A percentile compares a stretch with the other conserved stretches of the same genome.
Conservation (phyloP, 176 grass and related monocot genomes). For the Musa acuminata region DNA sequence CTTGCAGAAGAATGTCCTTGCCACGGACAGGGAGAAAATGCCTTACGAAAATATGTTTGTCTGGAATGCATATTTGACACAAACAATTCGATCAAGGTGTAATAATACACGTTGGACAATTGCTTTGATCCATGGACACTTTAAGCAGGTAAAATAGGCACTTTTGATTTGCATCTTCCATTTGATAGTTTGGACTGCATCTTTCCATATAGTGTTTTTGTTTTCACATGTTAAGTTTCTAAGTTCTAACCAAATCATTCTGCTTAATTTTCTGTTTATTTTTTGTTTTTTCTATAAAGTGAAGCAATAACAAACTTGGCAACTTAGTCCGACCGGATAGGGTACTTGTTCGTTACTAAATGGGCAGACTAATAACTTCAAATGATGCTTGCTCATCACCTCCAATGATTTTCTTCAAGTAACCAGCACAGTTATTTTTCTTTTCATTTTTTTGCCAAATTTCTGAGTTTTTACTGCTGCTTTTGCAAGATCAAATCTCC, state of each 20-base stretch:
- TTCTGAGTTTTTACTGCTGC: no score
- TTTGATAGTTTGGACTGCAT: not conserved
- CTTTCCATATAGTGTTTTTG: not conserved
- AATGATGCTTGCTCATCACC: no score
- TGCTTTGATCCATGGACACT: slow-evolving; percentile 89
- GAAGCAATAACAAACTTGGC: not conserved
- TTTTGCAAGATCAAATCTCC: no score
- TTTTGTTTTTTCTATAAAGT: no score
- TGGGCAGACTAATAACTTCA: no score
- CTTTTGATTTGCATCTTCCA: not conserved
- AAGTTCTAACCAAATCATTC: no score
- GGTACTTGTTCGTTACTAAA: no score
- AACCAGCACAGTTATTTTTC: no score
- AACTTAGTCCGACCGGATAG: not conserved
- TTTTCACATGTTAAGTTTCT: no score
- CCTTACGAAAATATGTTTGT: slow-evolving; percentile 91
- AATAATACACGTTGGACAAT: slow-evolving; percentile 82
- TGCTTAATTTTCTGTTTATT: no score
- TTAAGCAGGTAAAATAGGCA: slow-evolving; percentile 60
- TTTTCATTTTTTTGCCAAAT: no score
- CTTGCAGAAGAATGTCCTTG: slow-evolving; percentile 66
- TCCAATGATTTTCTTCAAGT: no score
- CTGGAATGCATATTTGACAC: slow-evolving; percentile 85
- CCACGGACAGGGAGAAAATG: slow-evolving; percentile 48
- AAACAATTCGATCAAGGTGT: slow-evolving; percentile 75